Base-by-base conservation (phyloP, 768 basidiomycete species). In the Suillus tomentosus region DNA sequence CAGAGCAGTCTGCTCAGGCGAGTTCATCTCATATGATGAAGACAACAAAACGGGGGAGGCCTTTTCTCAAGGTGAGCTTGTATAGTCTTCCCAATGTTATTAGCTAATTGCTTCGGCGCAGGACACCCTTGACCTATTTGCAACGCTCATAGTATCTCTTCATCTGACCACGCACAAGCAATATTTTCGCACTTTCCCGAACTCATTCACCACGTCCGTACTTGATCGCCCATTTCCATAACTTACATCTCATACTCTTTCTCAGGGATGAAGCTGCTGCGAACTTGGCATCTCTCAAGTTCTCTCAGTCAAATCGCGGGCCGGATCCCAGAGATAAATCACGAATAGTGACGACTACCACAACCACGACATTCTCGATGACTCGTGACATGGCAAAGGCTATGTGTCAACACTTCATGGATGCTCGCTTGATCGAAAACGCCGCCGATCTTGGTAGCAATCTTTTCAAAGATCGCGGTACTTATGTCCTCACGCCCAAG, bases 401-500 rank as follows among this genome's bases (percentile, higher is more conserved):
- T 40, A 99, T 99, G 90, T 93, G 94, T 80, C 97, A 99, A 79
- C 95, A 99, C 75, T 99, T 99, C 74, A 97, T 99, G 94, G 97
- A 99, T 69, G 95, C 97, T 64, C 93, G 95, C 68, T 84, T 99
- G 66, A 95, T 99, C 68, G 96, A 98, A 79, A 98, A 98, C 74
- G 96, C 95, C 17, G 87, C 93, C 19, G 97, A 99, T 78, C 90
- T 91, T 40, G 82, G 84, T 27, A 91, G 91, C 17, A 89, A 90
- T 70, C 84, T 92, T 47, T 99, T 99, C 89, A 98, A 98, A 80
- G 97, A 99, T 71, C 91, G 97, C 61, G 96, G 96, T 65, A 91
- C 98, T 64, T 99, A 95, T 79, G 85, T 90, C 72, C 85, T 97
- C 73, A 99, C 97, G 14, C 94, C 97, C 17, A 99, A 99, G 80